These are phyloP conservation scores for Trypanosoma vivax DNA, from an alignment of 208 protist species.

Conservation along the genomic window DNA sequence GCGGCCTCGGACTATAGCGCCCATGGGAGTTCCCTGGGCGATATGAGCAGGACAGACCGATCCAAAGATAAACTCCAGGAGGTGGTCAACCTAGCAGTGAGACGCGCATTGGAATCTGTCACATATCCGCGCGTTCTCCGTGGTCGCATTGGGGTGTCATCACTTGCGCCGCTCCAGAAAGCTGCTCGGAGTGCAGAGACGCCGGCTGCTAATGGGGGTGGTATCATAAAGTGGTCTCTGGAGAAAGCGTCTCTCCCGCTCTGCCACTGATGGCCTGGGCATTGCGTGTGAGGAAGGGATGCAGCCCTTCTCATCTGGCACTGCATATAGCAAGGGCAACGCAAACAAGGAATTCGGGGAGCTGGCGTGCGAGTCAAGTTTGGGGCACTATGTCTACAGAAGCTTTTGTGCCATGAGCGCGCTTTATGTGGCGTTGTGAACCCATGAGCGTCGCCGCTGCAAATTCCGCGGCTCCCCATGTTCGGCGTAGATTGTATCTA, in stretches of 20 bases:
- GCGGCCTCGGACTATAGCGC: not conserved
- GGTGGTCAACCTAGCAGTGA: conserved; percentile 58
- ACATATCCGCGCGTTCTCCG: conserved; percentile 66
- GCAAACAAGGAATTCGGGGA: too few species aligned
- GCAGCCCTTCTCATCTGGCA: not conserved
- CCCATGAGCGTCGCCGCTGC: too few species aligned
- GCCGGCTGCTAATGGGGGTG: not conserved
- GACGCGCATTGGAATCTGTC: conserved; percentile 35
- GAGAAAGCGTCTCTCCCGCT: conserved; percentile 48
- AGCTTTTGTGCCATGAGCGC: too few species aligned
- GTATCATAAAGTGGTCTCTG: conserved; percentile 35
- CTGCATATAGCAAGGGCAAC: not conserved
- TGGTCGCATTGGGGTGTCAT: conserved; percentile 18
- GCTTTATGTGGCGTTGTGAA: too few species aligned
- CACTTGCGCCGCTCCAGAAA: not conserved
- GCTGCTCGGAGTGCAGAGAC: not conserved
- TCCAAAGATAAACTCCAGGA: conserved; percentile 71
- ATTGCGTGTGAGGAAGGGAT: not conserved
- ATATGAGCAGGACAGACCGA: conserved; percentile 2
- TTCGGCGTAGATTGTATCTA: too few species aligned
- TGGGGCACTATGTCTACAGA: too few species aligned
- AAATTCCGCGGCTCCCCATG: too few species aligned
- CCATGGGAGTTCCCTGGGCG: not conserved
- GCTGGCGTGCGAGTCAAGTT: too few species aligned
- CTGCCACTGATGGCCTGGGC: conserved; percentile 16